Conservation (phyloP, 106 monocot genomes). For the Apostasia ramifera region DNA sequence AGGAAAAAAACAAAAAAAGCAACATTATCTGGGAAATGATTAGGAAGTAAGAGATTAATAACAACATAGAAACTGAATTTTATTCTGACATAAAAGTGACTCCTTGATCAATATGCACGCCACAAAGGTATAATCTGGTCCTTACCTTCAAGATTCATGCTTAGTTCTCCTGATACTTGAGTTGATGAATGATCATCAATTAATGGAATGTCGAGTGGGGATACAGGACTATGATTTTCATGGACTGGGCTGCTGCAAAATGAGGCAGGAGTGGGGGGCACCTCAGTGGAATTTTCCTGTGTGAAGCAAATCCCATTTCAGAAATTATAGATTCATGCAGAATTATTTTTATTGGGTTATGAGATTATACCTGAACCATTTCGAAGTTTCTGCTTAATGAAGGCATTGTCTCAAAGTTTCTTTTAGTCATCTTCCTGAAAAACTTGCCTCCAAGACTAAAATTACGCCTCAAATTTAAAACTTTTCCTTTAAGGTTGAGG, state of each 20-base stretch:
- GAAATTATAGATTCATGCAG: neutral
- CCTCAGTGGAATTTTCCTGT: conserved; percentile 91
- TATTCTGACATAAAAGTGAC: neutral
- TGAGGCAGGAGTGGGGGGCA: conserved; percentile 94
- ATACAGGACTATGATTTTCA: conserved; percentile 85
- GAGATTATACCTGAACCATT: conserved; percentile 33
- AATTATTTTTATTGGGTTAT: neutral
- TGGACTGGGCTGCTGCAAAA: conserved; percentile 40
- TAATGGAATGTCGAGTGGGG: conserved; percentile 58
- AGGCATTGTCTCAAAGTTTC: conserved; percentile 23
- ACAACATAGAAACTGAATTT: too few relatives aligned
- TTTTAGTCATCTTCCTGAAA: conserved; percentile 51
- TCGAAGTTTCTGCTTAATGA: conserved; percentile 32
- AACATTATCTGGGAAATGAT: too few relatives aligned
- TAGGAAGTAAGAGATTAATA: too few relatives aligned
- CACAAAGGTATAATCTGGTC: conserved; percentile 17
- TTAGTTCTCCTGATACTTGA: conserved; percentile 30
- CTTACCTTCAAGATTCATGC: neutral
- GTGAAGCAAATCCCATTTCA: conserved; percentile 11
- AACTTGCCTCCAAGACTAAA: conserved; percentile 51
- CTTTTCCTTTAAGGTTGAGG: conserved; percentile 53
- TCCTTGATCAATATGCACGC: conserved; percentile 7
- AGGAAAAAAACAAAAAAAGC: too few relatives aligned
- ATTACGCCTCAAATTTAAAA: conserved; percentile 57
- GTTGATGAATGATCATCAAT: conserved; percentile 38